Evolutionary conservation across 306 rosid species (phyloP).

Genomic region (Parietaria judaica): DNA sequence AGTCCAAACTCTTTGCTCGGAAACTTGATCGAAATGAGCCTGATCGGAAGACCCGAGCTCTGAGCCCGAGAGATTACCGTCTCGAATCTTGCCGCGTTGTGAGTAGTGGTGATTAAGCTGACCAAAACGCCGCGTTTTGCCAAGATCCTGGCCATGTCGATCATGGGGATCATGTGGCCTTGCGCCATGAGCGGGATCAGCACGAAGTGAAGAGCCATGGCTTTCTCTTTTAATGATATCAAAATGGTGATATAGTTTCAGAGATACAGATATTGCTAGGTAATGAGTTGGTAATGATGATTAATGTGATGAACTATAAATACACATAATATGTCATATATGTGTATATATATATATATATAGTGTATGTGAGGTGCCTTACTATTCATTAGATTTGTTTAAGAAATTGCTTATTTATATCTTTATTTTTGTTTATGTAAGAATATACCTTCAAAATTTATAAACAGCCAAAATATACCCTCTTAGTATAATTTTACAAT

Average conservation of each 20-base stretch:
- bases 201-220: constrained; percentile 48
- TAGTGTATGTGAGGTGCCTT: too few species aligned
- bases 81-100: constrained; percentile 53
- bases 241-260: not conserved
- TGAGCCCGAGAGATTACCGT: constrained; percentile 31
- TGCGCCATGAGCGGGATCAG: constrained; percentile 73
- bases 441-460: too few species aligned
- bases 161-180: constrained; percentile 93
- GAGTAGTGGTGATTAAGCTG: constrained; percentile 58
- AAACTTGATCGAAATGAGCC: constrained; percentile 46
- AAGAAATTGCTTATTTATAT: too few species aligned
- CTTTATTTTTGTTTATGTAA: too few species aligned
- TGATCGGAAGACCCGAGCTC: constrained; percentile 29
- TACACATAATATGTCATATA: too few species aligned
- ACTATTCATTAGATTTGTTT: too few species aligned
- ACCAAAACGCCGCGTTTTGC: constrained; percentile 43
- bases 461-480: too few species aligned
- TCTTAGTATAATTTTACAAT: too few species aligned
- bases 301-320: too few species aligned
- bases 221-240: not conserved
- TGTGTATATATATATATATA: too few species aligned
- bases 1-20: constrained; percentile 59
- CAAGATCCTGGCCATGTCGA: constrained; percentile 66
- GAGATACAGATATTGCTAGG: not conserved
- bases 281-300: too few species aligned